Evolutionary conservation across 75 land plant species (phyloP), one percentile per base, ranked within the genome.

Genomic region (Azolla pinnata): DNA sequence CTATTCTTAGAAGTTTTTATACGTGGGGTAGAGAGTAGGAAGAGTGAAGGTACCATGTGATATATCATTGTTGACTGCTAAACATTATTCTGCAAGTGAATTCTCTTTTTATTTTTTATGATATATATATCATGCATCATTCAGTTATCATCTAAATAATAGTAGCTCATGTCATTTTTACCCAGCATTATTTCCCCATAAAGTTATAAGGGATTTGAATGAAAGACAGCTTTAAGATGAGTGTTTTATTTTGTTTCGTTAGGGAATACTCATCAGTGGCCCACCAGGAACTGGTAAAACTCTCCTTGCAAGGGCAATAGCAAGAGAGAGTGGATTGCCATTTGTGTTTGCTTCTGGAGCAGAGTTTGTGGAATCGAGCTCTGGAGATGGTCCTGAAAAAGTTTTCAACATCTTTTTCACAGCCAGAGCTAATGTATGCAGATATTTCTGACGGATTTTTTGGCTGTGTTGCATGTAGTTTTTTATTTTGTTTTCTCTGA

Each of bases 281-380:
- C 90, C 98, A 42, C 98, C 96, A 40, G 98, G 95, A 38, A 93
- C 95, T 16, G 98, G 98, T 17, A 93, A 93, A 68, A 93, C 98
- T 35, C 85, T 82, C 52, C 77, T 93, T 64, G 98, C 96, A 55
- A 58, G 90, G 31, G 88, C 98, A 61, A 79, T 93, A 40, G 84
- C 98, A 14, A 93, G 81, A 63, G 85, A 88, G 72, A 82, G 88
- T 77, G 87, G 91, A 16, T 32, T 85, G 65, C 87, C 98, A n/a
- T 85, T 93, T 71, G 84, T 88, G 23, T 93, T 81, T 73, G 95
- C 90, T 44, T 93, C 98, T 28, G 98, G 89, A 66, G 83, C 98
- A 35, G 90, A 93, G 71, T 93, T 93, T 54, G 76, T 81, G 27
- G 91, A 86, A 49, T 83, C 85, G 58, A 56, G 48, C 27, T 77